Evolutionary conservation across 1,284 basidiomycete species (phyloP).

Genomic region (Uromyces viciae-fabae): DNA sequence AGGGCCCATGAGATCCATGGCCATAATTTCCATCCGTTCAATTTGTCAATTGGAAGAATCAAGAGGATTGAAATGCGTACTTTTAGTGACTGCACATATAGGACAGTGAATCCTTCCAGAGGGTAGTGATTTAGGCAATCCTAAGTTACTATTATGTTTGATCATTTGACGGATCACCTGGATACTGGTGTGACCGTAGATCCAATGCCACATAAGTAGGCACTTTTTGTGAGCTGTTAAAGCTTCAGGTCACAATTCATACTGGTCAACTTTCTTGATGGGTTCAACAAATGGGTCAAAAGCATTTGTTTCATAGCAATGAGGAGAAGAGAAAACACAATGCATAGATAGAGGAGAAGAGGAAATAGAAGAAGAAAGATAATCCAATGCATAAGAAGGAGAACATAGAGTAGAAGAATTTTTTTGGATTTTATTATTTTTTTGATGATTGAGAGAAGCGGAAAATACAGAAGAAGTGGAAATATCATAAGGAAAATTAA

Average conservation of each 20-base stretch:
- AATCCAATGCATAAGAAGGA: neutral
- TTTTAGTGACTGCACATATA: neutral
- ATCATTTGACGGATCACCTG: neutral
- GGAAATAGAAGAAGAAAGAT: neutral
- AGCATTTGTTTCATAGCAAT: neutral
- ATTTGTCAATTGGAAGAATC: too few species aligned
- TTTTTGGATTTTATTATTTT: too few species aligned
- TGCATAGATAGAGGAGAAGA: neutral
- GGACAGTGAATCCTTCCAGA: neutral
- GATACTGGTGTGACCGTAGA: neutral
- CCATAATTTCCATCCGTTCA: neutral
- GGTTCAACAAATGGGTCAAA: neutral
- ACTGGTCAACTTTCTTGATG: neutral
- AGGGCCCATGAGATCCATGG: constrained; percentile 9
- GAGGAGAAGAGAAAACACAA: neutral
- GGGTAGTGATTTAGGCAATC: neutral
- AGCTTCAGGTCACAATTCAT: neutral
- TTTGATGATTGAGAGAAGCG: neutral
- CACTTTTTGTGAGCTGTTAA: neutral
- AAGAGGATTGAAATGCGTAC: neutral
- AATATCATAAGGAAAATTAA: neutral
- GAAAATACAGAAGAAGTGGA: neutral
- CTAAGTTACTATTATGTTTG: neutral
- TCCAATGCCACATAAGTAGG: neutral
- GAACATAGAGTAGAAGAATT: neutral